phyloP scores from a whole-genome alignment of 2,329 filamentous ascomycete genomes.

The Aspergillus sp. region DNA sequence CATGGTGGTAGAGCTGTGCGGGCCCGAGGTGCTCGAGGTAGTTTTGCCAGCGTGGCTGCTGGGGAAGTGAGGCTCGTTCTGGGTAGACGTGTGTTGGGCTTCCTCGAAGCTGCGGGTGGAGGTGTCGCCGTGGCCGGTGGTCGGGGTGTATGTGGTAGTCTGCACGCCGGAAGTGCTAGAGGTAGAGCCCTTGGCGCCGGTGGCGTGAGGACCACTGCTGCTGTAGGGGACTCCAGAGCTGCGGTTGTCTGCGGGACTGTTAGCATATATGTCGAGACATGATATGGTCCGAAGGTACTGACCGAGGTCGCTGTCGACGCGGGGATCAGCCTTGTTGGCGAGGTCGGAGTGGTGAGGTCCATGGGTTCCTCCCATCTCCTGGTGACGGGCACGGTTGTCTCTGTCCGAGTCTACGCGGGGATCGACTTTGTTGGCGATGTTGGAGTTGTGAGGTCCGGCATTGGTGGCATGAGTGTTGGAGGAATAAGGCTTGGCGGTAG shows the following conservation, averaged over 20 bases:
- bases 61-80: neutral
- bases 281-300: neutral
- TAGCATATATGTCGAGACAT: neutral
- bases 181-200: neutral
- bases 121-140: neutral
- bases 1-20: conserved; percentile 32
- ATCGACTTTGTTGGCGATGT: conserved; percentile 23
- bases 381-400: conserved; percentile 13
- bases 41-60: neutral
- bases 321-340: conserved; percentile 53
- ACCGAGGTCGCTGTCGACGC: conserved; percentile 23
- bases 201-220: neutral
- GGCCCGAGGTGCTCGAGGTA: conserved; percentile 28
- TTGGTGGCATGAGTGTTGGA: conserved; percentile 3
- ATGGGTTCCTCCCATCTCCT: conserved; percentile 10
- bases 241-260: conserved; percentile 8
- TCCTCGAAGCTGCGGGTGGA: neutral
- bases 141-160: no score
- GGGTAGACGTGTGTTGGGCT: neutral
- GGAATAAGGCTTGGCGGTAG: neutral
- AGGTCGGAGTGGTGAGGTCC: conserved; percentile 45
- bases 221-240: neutral
- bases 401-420: conserved; percentile 15
- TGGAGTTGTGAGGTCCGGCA: conserved; percentile 23
- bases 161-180: neutral